Evolutionary conservation across 2,329 filamentous ascomycete genomes (phyloP).

Genomic region (Grosmannia penicillata): DNA sequence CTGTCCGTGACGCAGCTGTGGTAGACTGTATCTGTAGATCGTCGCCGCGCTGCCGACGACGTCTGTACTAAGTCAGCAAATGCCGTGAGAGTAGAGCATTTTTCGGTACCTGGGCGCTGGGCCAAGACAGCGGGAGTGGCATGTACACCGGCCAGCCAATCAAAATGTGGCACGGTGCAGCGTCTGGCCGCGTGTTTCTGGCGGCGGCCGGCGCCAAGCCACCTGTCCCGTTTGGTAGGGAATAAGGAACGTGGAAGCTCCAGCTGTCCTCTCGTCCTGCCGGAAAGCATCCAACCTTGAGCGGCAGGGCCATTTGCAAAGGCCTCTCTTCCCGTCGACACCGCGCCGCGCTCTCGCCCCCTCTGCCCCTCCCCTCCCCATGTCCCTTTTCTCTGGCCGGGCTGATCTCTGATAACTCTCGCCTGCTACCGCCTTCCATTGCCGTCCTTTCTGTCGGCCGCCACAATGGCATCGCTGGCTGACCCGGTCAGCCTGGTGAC

Average conservation of each 20-base stretch:
- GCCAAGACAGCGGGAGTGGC: too few relatives aligned
- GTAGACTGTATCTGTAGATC: too few relatives aligned
- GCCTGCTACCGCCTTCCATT: neutral
- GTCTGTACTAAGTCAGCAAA: too few relatives aligned
- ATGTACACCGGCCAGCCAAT: neutral
- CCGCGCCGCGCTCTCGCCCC: neutral
- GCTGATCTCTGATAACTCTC: neutral
- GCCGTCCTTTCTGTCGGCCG: constrained; percentile 15
- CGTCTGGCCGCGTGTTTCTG: neutral
- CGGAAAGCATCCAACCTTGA: neutral
- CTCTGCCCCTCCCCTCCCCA: neutral
- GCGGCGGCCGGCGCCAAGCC: constrained; percentile 1
- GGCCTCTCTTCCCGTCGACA: neutral
- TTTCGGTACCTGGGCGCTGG: too few relatives aligned
- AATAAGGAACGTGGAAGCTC: constrained; percentile 3
- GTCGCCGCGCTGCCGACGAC: too few relatives aligned
- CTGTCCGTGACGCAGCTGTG: too few relatives aligned
- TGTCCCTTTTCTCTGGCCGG: neutral
- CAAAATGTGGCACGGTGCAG: neutral
- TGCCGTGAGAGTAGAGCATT: too few relatives aligned
- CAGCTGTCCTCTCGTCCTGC: constrained; percentile 6
- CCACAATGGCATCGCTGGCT: constrained; percentile 14
- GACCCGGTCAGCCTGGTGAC: constrained; percentile 42
- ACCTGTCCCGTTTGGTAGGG: constrained; percentile 3
- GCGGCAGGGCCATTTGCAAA: neutral